Conservation (phyloP, 1,284 basidiomycete genomes). For the Cutaneotrichosporon dermatis region DNA sequence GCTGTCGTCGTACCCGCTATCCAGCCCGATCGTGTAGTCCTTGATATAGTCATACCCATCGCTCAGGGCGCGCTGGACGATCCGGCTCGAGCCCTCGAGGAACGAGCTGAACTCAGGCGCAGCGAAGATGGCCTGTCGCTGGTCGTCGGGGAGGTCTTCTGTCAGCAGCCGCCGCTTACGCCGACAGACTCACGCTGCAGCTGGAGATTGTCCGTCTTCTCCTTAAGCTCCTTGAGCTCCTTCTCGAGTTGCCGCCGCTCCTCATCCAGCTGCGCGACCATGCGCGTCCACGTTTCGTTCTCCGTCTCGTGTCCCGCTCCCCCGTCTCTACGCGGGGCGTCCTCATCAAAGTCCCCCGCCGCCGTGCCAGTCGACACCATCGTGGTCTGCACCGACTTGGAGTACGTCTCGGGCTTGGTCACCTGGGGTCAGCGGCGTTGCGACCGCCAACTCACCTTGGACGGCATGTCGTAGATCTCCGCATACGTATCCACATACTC, state of each 20-base stretch:
- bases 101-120: conserved; percentile 89
- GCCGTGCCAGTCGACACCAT: conserved; percentile 30
- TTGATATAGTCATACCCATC: conserved; percentile 95
- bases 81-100: conserved; percentile 89
- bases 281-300: conserved; percentile 66
- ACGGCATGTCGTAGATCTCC: conserved; percentile 83
- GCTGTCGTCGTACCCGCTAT: conserved; percentile 72
- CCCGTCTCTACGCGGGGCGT: conserved; percentile 51
- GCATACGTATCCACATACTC: conserved; percentile 80
- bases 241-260: conserved; percentile 66
- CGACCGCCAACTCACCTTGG: conserved; percentile 57
- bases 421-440: conserved; percentile 1
- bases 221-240: conserved; percentile 74
- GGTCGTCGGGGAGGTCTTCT: conserved; percentile 75
- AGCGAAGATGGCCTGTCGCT: conserved; percentile 70
- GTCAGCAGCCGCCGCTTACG: not conserved
- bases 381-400: conserved; percentile 87
- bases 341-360: conserved; percentile 28
- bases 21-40: conserved; percentile 83
- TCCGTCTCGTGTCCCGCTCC: conserved; percentile 55
- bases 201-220: conserved; percentile 65
- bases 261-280: conserved; percentile 54
- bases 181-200: conserved; percentile 27
- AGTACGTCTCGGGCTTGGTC: conserved; percentile 59
- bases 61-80: conserved; percentile 91